These are phyloP conservation scores for Euryodendron excelsum DNA, from an alignment of 148 eudicot genomes.

Conservation along the genomic window DNA sequence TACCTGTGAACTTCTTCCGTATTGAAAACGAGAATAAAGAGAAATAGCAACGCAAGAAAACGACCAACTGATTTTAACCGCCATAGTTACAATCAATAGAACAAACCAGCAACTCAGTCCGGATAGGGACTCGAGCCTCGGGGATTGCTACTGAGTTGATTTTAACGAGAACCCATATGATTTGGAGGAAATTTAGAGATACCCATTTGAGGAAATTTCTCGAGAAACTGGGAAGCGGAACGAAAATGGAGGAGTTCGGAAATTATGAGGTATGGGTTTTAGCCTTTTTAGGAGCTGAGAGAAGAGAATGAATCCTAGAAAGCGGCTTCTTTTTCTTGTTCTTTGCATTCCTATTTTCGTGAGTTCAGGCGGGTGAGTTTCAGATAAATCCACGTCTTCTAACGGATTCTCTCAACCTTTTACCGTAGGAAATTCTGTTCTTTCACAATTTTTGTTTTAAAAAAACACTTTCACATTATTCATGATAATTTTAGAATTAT, in stretches of 20 bases:
- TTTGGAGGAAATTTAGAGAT: constrained; percentile 10
- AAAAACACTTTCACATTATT: too few relatives aligned
- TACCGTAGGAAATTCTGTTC: too few relatives aligned
- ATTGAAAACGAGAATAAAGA: constrained; percentile 19
- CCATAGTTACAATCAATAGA: constrained; percentile 13
- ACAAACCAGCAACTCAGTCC: neutral
- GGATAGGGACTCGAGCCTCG: neutral
- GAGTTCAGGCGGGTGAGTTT: too few relatives aligned
- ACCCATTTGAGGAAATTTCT: neutral
- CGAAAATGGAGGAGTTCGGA: neutral
- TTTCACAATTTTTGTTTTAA: too few relatives aligned
- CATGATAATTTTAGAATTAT: too few relatives aligned
- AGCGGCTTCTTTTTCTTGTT: neutral
- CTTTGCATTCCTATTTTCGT: too few relatives aligned
- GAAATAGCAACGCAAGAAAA: constrained; percentile 25
- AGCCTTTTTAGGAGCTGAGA: neutral
- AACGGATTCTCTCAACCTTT: too few relatives aligned
- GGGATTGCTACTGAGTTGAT: neutral
- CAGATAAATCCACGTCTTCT: too few relatives aligned
- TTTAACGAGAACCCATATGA: constrained; percentile 21
- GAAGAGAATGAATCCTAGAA: neutral
- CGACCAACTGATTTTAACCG: constrained; percentile 15
- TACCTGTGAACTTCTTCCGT: constrained; percentile 23
- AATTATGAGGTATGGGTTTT: neutral
- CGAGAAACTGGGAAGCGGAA: neutral